Conservation (phyloP, 208 protist genomes). For the Acanthamoeba royreba region DNA sequence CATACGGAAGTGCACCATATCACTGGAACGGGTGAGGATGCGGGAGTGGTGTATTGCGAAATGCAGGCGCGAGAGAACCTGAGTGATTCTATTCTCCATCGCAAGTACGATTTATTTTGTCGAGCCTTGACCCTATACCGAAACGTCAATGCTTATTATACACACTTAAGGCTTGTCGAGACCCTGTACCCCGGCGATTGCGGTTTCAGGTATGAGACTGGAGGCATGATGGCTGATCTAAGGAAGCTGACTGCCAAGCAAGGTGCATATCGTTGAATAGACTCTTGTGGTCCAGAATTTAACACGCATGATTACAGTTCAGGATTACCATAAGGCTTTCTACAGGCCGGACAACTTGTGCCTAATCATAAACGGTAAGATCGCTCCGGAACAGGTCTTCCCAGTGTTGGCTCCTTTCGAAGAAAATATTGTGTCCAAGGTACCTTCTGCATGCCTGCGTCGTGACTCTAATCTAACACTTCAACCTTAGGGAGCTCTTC, state of each 20-base stretch:
- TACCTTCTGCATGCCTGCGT: neutral
- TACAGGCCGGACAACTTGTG: slow-evolving; percentile 73
- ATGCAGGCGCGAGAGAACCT: slow-evolving; percentile 81
- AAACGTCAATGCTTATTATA: neutral
- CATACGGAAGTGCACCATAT: slow-evolving; percentile 83
- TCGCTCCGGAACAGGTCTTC: slow-evolving; percentile 51
- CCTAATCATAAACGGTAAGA: slow-evolving; percentile 67
- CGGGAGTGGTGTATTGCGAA: slow-evolving; percentile 82
- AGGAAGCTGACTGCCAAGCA: slow-evolving; percentile 50
- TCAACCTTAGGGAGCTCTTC: neutral
- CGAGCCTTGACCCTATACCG: neutral
- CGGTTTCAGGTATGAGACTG: slow-evolving; percentile 71
- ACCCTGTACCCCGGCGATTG: slow-evolving; percentile 38
- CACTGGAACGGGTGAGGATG: slow-evolving; percentile 67
- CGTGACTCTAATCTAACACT: neutral
- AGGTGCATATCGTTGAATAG: neutral
- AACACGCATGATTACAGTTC: neutral
- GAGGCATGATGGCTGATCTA: slow-evolving; percentile 69
- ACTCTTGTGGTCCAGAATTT: neutral
- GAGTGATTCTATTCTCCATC: neutral
- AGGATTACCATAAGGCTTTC: slow-evolving; percentile 67
- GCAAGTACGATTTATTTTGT: slow-evolving; percentile 28
- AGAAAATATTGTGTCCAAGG: slow-evolving; percentile 58
- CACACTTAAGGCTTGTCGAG: neutral
- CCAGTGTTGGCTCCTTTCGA: slow-evolving; percentile 55